Evolutionary conservation across 176 grass and related monocot genomes (phyloP).

Genomic region (Elaeis guineensis): DNA sequence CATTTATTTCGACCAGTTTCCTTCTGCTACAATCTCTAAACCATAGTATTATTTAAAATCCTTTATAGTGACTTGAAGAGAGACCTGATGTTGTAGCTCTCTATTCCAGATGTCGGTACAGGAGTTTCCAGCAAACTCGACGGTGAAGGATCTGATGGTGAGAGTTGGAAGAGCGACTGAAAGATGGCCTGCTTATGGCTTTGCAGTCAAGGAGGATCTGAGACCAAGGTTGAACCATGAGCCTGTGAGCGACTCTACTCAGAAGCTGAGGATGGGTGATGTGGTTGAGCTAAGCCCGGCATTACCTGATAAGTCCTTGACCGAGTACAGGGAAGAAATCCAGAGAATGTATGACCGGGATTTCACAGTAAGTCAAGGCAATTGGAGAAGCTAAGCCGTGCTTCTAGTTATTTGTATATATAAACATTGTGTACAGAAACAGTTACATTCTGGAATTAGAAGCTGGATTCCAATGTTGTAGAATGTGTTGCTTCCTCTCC

Average conservation of each 20-base stretch:
- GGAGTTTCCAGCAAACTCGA: constrained; percentile 42
- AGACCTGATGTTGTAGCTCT: constrained; percentile 3
- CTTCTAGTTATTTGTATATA: neutral
- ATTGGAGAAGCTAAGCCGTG: constrained; percentile 2
- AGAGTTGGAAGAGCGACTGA: constrained; percentile 6
- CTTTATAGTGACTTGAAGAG: neutral
- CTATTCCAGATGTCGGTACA: constrained; percentile 57
- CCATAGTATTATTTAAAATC: neutral
- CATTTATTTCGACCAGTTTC: too few species aligned
- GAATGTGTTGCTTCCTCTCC: too few species aligned
- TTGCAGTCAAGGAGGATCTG: constrained; percentile 20
- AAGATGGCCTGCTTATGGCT: constrained; percentile 5
- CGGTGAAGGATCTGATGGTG: constrained; percentile 33
- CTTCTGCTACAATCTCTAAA: too few species aligned
- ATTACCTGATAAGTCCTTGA: constrained; percentile 26
- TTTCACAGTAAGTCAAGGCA: constrained; percentile 14
- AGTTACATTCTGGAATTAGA: too few species aligned
- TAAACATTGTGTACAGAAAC: neutral
- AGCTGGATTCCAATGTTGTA: too few species aligned
- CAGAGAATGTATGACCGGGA: constrained; percentile 34
- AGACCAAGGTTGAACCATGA: constrained; percentile 36
- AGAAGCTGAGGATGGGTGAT: constrained; percentile 47
- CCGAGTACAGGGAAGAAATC: constrained; percentile 29
- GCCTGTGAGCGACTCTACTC: constrained; percentile 26
- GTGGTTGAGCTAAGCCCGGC: constrained; percentile 45